A percentile compares a stretch with the other conserved stretches of the same genome.
These are phyloP conservation scores for Andrographis paniculata DNA, from an alignment of 305 asterid genomes.

Conservation along the genomic window DNA sequence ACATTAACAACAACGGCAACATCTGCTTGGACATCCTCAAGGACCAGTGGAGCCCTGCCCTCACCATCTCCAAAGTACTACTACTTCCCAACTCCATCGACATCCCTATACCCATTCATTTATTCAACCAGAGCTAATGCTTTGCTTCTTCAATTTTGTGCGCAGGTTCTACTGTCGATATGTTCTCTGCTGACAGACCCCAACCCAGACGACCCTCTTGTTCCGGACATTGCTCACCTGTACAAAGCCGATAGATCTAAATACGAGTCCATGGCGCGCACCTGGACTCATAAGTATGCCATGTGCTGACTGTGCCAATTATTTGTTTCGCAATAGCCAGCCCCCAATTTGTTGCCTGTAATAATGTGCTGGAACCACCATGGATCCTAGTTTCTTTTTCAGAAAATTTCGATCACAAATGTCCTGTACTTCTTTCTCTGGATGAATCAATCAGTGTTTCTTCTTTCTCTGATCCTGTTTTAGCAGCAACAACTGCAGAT, in stretches of 20 bases:
- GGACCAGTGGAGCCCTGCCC: conserved; percentile 98
- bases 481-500: too few relatives aligned
- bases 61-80: conserved; percentile 87
- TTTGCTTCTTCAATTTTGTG: too few relatives aligned
- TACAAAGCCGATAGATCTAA: conserved; percentile 56
- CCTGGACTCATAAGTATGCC: conserved; percentile 86
- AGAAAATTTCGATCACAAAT: too few relatives aligned
- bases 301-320: conserved; percentile 31
- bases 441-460: too few relatives aligned
- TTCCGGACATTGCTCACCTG: conserved; percentile 82
- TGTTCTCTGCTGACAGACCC: conserved; percentile 87
- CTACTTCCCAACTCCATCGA: too few relatives aligned
- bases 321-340: not conserved
- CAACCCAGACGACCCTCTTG: conserved; percentile 85
- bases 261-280: conserved; percentile 75
- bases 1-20: conserved; percentile 77
- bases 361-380: too few relatives aligned
- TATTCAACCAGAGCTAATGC: too few relatives aligned
- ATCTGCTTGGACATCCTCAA: conserved; percentile 84
- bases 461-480: too few relatives aligned
- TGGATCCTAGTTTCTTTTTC: too few relatives aligned
- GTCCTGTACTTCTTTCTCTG: too few relatives aligned
- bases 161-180: conserved; percentile 84
- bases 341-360: not conserved
- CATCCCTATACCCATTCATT: too few relatives aligned